Percentiles rank a stretch among this genome's conserved stretches.
These are phyloP conservation scores for Elaeis oleifera DNA, from an alignment of 202 grass and related monocot genomes.

Conservation along the genomic window DNA sequence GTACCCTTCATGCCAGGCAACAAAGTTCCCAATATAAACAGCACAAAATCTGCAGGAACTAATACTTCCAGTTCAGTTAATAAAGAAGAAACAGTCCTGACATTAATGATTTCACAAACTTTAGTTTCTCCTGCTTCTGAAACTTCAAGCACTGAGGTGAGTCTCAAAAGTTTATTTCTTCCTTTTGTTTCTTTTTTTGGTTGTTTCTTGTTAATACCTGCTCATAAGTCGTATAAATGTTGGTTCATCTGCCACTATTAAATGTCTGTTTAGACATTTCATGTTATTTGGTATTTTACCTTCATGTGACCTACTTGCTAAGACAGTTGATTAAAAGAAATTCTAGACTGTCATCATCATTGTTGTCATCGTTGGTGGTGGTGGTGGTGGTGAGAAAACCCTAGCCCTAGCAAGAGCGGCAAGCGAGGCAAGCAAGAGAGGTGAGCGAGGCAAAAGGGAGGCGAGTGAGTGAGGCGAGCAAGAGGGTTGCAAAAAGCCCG, in stretches of 20 bases:
- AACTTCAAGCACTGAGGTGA: constrained; percentile 7
- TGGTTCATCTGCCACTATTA: background rate
- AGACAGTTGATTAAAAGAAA: too few species aligned
- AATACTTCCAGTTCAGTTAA: background rate
- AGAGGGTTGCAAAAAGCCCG: too few species aligned
- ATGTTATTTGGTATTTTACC: too few species aligned
- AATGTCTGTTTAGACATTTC: too few species aligned
- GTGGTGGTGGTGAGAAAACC: too few species aligned
- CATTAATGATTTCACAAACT: background rate
- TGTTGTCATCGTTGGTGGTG: too few species aligned
- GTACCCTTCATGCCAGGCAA: constrained; percentile 16
- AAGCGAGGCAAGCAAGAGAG: too few species aligned
- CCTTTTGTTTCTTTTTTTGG: background rate
- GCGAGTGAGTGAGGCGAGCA: too few species aligned
- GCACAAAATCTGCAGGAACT: background rate
- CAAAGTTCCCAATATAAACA: background rate
- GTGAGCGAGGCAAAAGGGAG: too few species aligned
- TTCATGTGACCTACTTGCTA: too few species aligned
- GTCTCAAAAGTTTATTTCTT: background rate
- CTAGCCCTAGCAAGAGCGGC: too few species aligned
- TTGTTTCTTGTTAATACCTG: background rate
- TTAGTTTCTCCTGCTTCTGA: background rate
- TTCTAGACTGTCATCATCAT: too few species aligned
- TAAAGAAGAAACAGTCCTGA: background rate
- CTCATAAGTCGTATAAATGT: background rate